phyloP scores from a whole-genome alignment of 805 yeast genomes.

The Wickerhamiella domercqiae region DNA sequence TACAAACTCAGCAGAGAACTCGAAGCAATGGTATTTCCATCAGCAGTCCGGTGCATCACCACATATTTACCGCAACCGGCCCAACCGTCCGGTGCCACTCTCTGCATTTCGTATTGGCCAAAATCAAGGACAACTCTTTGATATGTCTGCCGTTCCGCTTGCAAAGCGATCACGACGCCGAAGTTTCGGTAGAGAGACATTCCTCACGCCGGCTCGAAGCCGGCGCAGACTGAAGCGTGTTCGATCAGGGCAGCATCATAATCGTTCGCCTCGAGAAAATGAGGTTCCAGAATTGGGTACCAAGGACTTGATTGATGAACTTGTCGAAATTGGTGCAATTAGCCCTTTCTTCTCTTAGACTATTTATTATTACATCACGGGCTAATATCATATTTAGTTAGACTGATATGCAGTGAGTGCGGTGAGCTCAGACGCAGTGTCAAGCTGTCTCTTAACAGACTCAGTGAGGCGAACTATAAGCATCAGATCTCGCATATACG shows the following conservation, averaged over 20 bases:
- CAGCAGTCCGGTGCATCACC: slow-evolving; percentile 16
- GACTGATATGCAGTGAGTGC: slow-evolving; percentile 20
- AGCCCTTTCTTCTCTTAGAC: slow-evolving; percentile 20
- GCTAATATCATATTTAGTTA: background rate
- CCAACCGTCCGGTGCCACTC: slow-evolving; percentile 44
- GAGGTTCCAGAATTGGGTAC: background rate
- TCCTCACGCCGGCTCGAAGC: slow-evolving; percentile 1
- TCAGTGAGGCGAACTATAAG: slow-evolving; percentile 71
- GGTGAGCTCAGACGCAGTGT: slow-evolving; percentile 59
- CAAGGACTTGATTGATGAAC: slow-evolving; percentile 22
- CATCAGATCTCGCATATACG: slow-evolving; percentile 64
- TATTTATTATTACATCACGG: slow-evolving; percentile 5
- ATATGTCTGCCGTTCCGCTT: background rate
- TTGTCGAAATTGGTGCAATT: slow-evolving; percentile 24
- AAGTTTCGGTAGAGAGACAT: slow-evolving; percentile 1
- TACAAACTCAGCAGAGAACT: background rate
- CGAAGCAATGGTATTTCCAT: background rate
- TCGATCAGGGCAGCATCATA: slow-evolving; percentile 2
- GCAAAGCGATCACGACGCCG: slow-evolving; percentile 1
- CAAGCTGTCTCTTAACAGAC: slow-evolving; percentile 73
- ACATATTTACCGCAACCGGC: slow-evolving; percentile 23
- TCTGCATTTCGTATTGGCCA: slow-evolving; percentile 85
- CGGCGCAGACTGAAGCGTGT: slow-evolving; percentile 1
- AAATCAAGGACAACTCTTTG: slow-evolving; percentile 14
- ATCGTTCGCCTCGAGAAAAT: background rate